A percentile compares a stretch with the other conserved stretches of the same genome.
These are phyloP conservation scores for Tuber aestivum DNA, from an alignment of 495 filamentous ascomycete species.

Conservation along the genomic window DNA sequence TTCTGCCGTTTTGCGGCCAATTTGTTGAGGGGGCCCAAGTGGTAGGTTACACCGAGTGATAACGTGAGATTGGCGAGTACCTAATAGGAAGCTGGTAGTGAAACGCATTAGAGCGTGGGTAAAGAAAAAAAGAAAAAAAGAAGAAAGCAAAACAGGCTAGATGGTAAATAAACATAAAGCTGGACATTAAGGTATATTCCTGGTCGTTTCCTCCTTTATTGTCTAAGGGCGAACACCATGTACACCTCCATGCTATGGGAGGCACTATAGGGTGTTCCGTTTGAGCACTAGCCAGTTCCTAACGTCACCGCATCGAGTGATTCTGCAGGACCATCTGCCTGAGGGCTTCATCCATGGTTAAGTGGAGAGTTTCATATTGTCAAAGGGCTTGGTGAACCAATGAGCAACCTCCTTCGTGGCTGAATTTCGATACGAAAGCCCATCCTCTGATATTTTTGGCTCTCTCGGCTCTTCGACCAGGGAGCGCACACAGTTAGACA, in stretches of 20 bases:
- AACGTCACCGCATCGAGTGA: neutral
- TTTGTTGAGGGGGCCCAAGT: neutral
- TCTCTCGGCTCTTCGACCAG: neutral
- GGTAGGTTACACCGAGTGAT: neutral
- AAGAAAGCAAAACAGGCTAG: neutral
- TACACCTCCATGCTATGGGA: neutral
- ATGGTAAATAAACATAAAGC: neutral
- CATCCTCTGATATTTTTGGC: neutral
- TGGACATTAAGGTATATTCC: neutral
- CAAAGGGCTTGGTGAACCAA: neutral
- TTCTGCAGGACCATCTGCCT: neutral
- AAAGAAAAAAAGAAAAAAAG: neutral
- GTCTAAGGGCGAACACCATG: neutral
- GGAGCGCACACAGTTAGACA: neutral
- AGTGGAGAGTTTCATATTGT: neutral
- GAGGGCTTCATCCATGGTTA: neutral
- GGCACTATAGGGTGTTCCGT: neutral
- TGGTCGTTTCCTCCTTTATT: neutral
- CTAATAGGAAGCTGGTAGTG: neutral
- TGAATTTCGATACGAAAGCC: neutral
- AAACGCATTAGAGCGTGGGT: neutral
- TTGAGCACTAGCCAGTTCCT: neutral
- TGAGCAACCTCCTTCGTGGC: neutral
- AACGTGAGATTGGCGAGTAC: constrained; percentile 3
- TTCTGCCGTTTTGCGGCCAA: neutral